These are phyloP conservation scores for Penicillium crustosum DNA, from an alignment of 2,329 filamentous ascomycete species.

Conservation along the genomic window DNA sequence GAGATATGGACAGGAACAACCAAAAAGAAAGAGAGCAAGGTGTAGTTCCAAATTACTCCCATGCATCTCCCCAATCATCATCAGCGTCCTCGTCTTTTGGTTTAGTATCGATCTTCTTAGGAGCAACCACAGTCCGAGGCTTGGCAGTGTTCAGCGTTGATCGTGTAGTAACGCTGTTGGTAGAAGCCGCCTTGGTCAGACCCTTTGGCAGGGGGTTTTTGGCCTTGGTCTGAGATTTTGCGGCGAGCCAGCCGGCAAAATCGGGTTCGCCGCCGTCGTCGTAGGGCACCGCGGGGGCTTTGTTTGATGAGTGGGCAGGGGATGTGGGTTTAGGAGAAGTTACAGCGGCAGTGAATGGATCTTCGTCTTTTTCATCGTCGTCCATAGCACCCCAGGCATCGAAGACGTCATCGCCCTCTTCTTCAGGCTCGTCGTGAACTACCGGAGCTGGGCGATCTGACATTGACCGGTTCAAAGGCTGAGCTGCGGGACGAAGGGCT, in stretches of 20 bases:
- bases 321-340: conserved; percentile 28
- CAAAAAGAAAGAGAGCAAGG: background rate
- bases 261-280: conserved; percentile 88
- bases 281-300: conserved; percentile 55
- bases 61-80: conserved; percentile 52
- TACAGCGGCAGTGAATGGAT: conserved; percentile 37
- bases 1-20: background rate
- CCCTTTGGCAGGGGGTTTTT: conserved; percentile 81
- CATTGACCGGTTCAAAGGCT: conserved; percentile 39
- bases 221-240: conserved; percentile 73
- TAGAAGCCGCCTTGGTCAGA: conserved; percentile 59
- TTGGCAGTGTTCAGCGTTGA: conserved; percentile 45
- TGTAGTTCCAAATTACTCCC: conserved; percentile 39
- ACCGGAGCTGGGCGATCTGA: conserved; percentile 43
- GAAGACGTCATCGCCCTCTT: conserved; percentile 61
- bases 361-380: conserved; percentile 52
- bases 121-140: conserved; percentile 48
- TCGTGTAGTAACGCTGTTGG: conserved; percentile 38
- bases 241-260: conserved; percentile 92
- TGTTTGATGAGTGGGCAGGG: conserved; percentile 30
- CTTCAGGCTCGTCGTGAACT: conserved; percentile 42
- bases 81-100: conserved; percentile 50
- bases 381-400: conserved; percentile 73
- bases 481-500: conserved; percentile 25
- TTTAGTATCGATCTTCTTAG: conserved; percentile 70